Evolutionary conservation across 345 rosid genomes (phyloP).

Genomic region (Barbarea vulgaris): DNA sequence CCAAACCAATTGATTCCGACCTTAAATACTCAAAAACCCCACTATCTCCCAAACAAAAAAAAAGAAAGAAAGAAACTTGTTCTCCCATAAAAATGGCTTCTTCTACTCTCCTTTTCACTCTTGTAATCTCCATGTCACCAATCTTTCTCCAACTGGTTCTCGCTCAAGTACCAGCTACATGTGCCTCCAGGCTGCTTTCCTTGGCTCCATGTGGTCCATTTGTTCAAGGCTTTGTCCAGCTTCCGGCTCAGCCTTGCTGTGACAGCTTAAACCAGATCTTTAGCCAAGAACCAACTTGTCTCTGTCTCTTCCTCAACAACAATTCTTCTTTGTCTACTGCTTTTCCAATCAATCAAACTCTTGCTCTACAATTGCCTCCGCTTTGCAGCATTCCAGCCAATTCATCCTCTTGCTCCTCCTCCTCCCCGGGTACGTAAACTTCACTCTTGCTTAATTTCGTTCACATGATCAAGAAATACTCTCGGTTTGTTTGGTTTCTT

Average conservation of each 20-base stretch:
- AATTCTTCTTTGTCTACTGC: constrained; percentile 46
- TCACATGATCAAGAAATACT: neutral
- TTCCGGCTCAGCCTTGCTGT: constrained; percentile 66
- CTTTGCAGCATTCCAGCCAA: constrained; percentile 57
- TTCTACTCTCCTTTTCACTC: constrained; percentile 33
- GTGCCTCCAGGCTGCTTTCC: constrained; percentile 59
- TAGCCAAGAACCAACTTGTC: constrained; percentile 57
- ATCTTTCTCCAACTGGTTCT: constrained; percentile 20
- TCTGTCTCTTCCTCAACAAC: constrained; percentile 69
- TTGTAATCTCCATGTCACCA: constrained; percentile 39
- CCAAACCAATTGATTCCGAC: constrained; percentile 45
- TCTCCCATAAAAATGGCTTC: constrained; percentile 27
- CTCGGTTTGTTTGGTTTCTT: neutral
- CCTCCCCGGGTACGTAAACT: constrained; percentile 21
- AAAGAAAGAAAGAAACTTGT: constrained; percentile 40
- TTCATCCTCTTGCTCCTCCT: constrained; percentile 59
- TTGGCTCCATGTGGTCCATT: constrained; percentile 72
- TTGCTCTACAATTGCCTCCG: constrained; percentile 60
- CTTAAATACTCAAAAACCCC: constrained; percentile 34
- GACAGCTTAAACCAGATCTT: constrained; percentile 61
- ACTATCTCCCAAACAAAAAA: constrained; percentile 11
- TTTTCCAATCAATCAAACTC: constrained; percentile 67
- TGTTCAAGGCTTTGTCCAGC: constrained; percentile 59
- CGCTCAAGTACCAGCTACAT: constrained; percentile 52
- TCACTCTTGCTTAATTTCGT: neutral